phyloP scores from a whole-genome alignment of 2,329 filamentous ascomycete species.

The Aspergillus quadrilineatus region DNA sequence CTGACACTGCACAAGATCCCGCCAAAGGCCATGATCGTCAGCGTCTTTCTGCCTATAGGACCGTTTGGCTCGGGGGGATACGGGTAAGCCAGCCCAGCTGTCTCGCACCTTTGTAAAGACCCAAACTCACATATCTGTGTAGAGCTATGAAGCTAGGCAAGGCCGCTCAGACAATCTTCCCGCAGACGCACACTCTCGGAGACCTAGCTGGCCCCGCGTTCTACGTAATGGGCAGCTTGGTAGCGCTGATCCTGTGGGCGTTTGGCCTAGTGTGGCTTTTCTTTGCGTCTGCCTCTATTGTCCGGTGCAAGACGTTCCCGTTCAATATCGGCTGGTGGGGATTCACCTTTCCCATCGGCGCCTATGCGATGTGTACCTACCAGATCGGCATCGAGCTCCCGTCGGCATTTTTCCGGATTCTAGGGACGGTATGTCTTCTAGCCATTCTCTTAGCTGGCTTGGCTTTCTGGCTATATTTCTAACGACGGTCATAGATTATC shows the following conservation, averaged over 20 bases:
- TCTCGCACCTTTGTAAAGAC: background rate
- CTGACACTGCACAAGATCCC: constrained; percentile 68
- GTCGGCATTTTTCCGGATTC: constrained; percentile 55
- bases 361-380: constrained; percentile 51
- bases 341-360: constrained; percentile 60
- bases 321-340: constrained; percentile 66
- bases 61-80: constrained; percentile 67
- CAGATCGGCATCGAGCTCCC: constrained; percentile 52
- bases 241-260: constrained; percentile 40
- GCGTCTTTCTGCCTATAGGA: constrained; percentile 66
- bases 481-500: constrained; percentile 41
- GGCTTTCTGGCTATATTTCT: background rate
- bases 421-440: constrained; percentile 49
- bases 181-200: constrained; percentile 33
- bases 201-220: constrained; percentile 32
- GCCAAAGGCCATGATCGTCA: constrained; percentile 66
- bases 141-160: constrained; percentile 52
- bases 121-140: background rate
- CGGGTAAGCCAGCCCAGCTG: constrained; percentile 33
- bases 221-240: constrained; percentile 37
- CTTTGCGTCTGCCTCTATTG: constrained; percentile 39
- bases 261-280: constrained; percentile 44
- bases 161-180: constrained; percentile 42
- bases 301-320: constrained; percentile 44
- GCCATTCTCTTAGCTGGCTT: background rate